Evolutionary conservation across 306 rosid genomes (phyloP).

Genomic region (Quillaja saponaria): DNA sequence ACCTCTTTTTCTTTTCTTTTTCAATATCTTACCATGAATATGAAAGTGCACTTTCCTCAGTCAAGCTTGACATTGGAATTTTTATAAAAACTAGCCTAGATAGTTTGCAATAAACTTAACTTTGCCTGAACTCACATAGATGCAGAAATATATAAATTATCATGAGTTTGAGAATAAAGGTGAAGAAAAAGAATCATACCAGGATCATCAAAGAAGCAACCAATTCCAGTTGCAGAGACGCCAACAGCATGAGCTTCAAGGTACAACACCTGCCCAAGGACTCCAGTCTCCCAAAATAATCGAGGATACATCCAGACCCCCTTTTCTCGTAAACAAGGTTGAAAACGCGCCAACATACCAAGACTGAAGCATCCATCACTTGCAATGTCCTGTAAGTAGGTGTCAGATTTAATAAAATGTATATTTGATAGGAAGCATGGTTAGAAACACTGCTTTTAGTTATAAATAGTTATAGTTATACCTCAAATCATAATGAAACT

Average conservation of each 20-base stretch:
- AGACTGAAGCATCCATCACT: constrained; percentile 96
- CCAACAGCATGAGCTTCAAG: constrained; percentile 90
- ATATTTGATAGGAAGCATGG: too few species aligned
- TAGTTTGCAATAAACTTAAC: neutral
- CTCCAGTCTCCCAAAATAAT: constrained; percentile 98
- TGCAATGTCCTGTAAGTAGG: constrained; percentile 72
- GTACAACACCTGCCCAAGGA: constrained; percentile 92
- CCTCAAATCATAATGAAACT: neutral
- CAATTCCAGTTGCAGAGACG: constrained; percentile 96
- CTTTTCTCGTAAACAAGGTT: constrained; percentile 59
- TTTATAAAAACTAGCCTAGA: neutral
- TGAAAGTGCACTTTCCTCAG: constrained; percentile 8
- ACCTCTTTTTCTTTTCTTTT: too few species aligned
- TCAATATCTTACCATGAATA: neutral
- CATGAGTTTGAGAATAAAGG: neutral
- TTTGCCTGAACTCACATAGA: neutral
- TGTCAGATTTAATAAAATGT: constrained; percentile 19
- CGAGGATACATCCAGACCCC: constrained; percentile 85
- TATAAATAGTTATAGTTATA: constrained; percentile 20
- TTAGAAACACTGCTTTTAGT: constrained; percentile 9
- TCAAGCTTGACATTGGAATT: neutral
- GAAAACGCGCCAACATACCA: constrained; percentile 84
- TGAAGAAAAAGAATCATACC: constrained; percentile 47
- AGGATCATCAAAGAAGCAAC: constrained; percentile 93
- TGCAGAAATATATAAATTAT: neutral